Conservation (phyloP, 768 basidiomycete genomes). For the Roridomyces roridus region DNA sequence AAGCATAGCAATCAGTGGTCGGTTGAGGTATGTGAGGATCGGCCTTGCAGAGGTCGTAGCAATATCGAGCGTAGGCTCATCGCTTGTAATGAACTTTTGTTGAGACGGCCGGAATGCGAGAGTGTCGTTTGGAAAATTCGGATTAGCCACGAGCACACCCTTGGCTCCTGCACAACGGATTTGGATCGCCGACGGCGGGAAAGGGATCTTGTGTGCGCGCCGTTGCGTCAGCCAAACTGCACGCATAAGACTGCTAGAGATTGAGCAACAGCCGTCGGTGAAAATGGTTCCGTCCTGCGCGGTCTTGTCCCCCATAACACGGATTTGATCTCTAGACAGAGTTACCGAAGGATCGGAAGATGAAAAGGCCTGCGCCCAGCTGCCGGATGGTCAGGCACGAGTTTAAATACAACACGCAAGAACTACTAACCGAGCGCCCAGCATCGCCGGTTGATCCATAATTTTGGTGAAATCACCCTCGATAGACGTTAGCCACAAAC, state of each 20-base stretch:
- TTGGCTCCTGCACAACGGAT: conserved; percentile 54
- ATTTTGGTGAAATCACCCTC: conserved; percentile 50
- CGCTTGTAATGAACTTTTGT: conserved; percentile 50
- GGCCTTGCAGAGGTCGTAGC: conserved; percentile 52
- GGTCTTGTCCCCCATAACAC: conserved; percentile 33
- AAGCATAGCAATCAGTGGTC: conserved; percentile 54
- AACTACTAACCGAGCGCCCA: conserved; percentile 46
- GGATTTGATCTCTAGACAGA: conserved; percentile 42
- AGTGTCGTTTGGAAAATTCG: conserved; percentile 37
- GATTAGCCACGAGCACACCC: conserved; percentile 54
- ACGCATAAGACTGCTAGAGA: conserved; percentile 43
- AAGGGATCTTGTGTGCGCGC: conserved; percentile 28
- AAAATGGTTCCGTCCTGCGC: conserved; percentile 40
- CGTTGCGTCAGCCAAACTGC: conserved; percentile 44
- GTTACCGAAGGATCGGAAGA: conserved; percentile 53
- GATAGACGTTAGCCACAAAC: no score
- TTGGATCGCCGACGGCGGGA: conserved; percentile 48
- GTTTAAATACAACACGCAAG: not conserved
- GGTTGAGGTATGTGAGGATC: conserved; percentile 49
- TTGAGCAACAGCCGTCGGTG: conserved; percentile 59
- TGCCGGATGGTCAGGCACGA: not conserved
- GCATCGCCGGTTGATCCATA: conserved; percentile 47
- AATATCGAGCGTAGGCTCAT: conserved; percentile 50
- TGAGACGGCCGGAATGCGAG: conserved; percentile 51
- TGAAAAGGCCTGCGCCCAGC: conserved; percentile 59